Conservation (phyloP, 1,139 yeast species). For the Meyerozyma smithsonii region DNA sequence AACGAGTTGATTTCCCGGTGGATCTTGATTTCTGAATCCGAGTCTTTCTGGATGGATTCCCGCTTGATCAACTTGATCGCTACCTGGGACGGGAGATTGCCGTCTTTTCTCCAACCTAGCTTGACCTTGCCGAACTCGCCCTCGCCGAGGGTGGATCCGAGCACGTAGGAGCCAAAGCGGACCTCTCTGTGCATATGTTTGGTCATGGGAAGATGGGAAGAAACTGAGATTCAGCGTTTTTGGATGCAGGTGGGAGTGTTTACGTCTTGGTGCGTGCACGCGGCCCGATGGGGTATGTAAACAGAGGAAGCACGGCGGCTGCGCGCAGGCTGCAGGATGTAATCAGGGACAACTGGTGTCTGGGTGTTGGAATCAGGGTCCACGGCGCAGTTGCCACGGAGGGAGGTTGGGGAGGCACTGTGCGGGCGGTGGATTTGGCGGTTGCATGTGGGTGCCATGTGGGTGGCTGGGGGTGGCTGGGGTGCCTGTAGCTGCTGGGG, state of each 20-base stretch:
- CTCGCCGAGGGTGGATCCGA: conserved; percentile 95
- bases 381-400: not conserved
- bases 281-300: conserved; percentile 1
- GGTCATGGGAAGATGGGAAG: not conserved
- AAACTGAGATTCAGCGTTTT: not conserved
- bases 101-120: conserved; percentile 92
- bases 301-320: not conserved
- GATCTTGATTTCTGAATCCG: conserved; percentile 82
- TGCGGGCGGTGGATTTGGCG: not conserved
- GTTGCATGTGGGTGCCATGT: too few relatives aligned
- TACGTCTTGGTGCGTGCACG: not conserved
- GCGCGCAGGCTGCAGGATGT: not conserved
- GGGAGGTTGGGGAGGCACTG: not conserved
- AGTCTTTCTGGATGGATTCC: conserved; percentile 77
- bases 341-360: not conserved
- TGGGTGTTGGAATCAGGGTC: not conserved
- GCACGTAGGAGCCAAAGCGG: conserved; percentile 79
- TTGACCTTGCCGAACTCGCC: conserved; percentile 98
- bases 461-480: too few relatives aligned
- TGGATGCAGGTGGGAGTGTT: conserved; percentile 1
- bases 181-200: conserved; percentile 48
- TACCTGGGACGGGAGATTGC: conserved; percentile 73
- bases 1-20: conserved; percentile 91
- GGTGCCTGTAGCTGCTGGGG: too few relatives aligned
- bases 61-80: conserved; percentile 90